Evolutionary conservation across 441 rosid species (phyloP).

Genomic region (Jatropha multifida): DNA sequence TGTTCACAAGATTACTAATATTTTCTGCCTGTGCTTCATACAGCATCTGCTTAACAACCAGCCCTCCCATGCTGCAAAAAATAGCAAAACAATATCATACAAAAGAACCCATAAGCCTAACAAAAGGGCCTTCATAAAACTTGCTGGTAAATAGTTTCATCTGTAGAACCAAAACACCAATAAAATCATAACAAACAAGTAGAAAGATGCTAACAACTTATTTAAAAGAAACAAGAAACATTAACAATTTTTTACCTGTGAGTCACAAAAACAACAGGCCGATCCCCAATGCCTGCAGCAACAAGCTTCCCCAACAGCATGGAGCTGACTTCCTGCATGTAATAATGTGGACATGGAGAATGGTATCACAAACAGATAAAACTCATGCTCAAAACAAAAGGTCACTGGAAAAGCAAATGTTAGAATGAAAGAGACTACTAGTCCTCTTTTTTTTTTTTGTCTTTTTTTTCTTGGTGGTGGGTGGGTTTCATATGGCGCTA

Average conservation of each 20-base stretch:
- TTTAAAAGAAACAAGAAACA: neutral
- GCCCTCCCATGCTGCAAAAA: slow-evolving; percentile 91
- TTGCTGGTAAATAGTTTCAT: neutral
- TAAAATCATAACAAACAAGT: neutral
- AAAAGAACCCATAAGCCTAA: neutral
- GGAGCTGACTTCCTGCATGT: slow-evolving; percentile 84
- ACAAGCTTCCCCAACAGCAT: slow-evolving; percentile 74
- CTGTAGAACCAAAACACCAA: neutral
- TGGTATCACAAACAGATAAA: slow-evolving; percentile 6
- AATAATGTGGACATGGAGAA: slow-evolving; percentile 21
- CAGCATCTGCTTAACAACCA: slow-evolving; percentile 95
- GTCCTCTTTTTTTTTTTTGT: no score
- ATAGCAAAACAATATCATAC: slow-evolving; percentile 14
- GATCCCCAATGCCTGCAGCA: slow-evolving; percentile 91
- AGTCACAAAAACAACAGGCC: slow-evolving; percentile 97
- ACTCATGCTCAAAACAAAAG: slow-evolving; percentile 1
- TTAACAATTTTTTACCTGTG: slow-evolving; percentile 58
- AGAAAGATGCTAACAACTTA: neutral
- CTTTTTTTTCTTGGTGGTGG: neutral
- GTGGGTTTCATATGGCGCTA: neutral
- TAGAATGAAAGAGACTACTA: neutral
- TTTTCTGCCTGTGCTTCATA: slow-evolving; percentile 83
- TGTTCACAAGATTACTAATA: slow-evolving; percentile 68
- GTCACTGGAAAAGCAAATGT: slow-evolving; percentile 7
- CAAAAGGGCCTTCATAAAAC: neutral